Conservation (phyloP, 2,329 filamentous ascomycete genomes). For the Cladobotryum mycophilum region DNA sequence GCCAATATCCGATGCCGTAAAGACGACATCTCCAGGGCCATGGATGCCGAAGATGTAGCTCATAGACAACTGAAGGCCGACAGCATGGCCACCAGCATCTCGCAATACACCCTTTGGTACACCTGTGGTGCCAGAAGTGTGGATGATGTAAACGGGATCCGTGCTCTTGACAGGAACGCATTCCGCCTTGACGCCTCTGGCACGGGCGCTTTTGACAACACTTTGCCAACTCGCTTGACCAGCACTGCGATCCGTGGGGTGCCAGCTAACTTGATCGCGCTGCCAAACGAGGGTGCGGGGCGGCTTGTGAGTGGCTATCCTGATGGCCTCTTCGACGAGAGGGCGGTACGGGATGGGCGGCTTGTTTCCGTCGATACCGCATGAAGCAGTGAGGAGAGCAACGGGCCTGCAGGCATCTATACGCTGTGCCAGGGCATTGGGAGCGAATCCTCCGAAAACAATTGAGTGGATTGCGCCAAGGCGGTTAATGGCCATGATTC, state of each 20-base stretch:
- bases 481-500: conserved; percentile 72
- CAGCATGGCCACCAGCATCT: conserved; percentile 79
- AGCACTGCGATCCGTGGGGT: conserved; percentile 55
- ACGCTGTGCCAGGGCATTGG: conserved; percentile 73
- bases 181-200: conserved; percentile 60
- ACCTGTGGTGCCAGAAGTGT: conserved; percentile 79
- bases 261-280: conserved; percentile 69
- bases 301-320: conserved; percentile 64
- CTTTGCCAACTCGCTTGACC: conserved; percentile 77
- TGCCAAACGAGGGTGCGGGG: conserved; percentile 75
- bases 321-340: conserved; percentile 68
- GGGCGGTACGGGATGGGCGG: conserved; percentile 70
- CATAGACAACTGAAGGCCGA: conserved; percentile 76
- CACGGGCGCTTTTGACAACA: conserved; percentile 63
- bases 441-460: conserved; percentile 88
- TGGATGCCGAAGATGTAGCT: conserved; percentile 76
- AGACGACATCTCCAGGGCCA: conserved; percentile 69
- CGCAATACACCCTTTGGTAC: conserved; percentile 77
- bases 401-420: conserved; percentile 76
- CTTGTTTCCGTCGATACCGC: conserved; percentile 83
- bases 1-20: conserved; percentile 79
- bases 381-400: conserved; percentile 80
- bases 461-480: conserved; percentile 85
- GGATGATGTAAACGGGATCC: conserved; percentile 84
- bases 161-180: conserved; percentile 73